These are phyloP conservation scores for Podaxis rugospora DNA, from an alignment of 768 basidiomycete species.

Conservation along the genomic window DNA sequence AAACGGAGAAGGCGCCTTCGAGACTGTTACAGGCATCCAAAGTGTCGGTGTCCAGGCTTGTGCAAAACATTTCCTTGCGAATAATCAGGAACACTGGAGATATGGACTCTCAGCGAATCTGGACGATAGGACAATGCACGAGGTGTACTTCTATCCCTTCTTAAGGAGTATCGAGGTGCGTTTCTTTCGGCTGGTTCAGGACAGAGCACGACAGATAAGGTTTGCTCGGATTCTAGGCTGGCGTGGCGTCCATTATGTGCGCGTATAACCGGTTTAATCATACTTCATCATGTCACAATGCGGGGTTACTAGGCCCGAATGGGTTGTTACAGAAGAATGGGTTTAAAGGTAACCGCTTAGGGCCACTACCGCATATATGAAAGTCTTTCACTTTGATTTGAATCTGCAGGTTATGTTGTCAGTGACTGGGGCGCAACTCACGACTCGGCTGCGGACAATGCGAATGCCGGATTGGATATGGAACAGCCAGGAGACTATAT, in stretches of 20 bases:
- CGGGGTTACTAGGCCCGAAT: slow-evolving; percentile 37
- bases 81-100: slow-evolving; percentile 51
- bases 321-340: slow-evolving; percentile 35
- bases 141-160: slow-evolving; percentile 51
- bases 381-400: background rate
- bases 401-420: slow-evolving; percentile 36
- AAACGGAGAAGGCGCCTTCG: slow-evolving; percentile 54
- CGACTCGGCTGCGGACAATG: slow-evolving; percentile 40
- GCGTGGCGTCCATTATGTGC: slow-evolving; percentile 48
- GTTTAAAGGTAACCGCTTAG: slow-evolving; percentile 33
- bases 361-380: background rate
- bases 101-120: slow-evolving; percentile 42
- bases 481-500: slow-evolving; percentile 49
- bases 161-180: slow-evolving; percentile 42
- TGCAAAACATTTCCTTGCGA: slow-evolving; percentile 47
- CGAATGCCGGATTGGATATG: slow-evolving; percentile 46
- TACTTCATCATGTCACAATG: slow-evolving; percentile 64
- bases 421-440: slow-evolving; percentile 52
- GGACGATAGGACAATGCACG: slow-evolving; percentile 54
- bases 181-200: background rate
- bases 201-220: background rate
- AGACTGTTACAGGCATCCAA: slow-evolving; percentile 58
- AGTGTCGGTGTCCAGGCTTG: slow-evolving; percentile 56
- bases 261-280: slow-evolving; percentile 52
- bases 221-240: slow-evolving; percentile 29